These are phyloP conservation scores for Tetracladium marchalianum DNA, from an alignment of 495 filamentous ascomycete genomes.

Conservation along the genomic window DNA sequence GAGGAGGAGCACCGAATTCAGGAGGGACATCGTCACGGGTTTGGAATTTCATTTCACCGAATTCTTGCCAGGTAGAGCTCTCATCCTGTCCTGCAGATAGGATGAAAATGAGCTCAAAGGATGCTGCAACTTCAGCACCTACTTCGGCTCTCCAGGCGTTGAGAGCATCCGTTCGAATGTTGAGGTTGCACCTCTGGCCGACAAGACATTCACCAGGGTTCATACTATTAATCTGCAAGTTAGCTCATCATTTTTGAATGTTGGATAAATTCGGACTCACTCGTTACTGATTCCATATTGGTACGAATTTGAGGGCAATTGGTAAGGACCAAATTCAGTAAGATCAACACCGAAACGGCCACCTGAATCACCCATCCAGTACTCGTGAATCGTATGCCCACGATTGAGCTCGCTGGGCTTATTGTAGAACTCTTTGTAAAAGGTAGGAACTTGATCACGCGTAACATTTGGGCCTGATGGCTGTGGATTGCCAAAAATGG, in stretches of 20 bases:
- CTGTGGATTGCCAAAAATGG: constrained; percentile 30
- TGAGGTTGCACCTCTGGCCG: constrained; percentile 21
- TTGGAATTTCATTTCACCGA: constrained; percentile 32
- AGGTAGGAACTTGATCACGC: constrained; percentile 27
- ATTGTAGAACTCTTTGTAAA: constrained; percentile 32
- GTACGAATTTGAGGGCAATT: constrained; percentile 23
- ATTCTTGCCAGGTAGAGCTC: constrained; percentile 34
- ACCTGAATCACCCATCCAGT: constrained; percentile 35
- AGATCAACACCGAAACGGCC: constrained; percentile 33
- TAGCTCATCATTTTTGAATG: no score
- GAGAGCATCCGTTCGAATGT: constrained; percentile 29
- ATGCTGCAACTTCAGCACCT: constrained; percentile 23
- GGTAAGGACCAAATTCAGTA: constrained; percentile 32
- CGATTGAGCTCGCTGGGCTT: constrained; percentile 28
- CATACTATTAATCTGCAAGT: constrained; percentile 6
- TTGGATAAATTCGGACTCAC: not conserved
- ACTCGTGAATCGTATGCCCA: constrained; percentile 32
- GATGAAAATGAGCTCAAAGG: constrained; percentile 31
- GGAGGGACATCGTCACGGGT: constrained; percentile 27
- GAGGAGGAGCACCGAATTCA: constrained; percentile 27
- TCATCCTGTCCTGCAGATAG: constrained; percentile 34
- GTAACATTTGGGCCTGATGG: constrained; percentile 14
- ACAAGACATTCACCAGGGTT: constrained; percentile 27
- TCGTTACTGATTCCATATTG: constrained; percentile 30
- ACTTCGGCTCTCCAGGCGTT: constrained; percentile 30